A percentile compares a stretch with the other conserved stretches of the same genome.
Evolutionary conservation across 176 grass and related monocot species (phyloP).

Genomic region (Cymbopogon citratus): DNA sequence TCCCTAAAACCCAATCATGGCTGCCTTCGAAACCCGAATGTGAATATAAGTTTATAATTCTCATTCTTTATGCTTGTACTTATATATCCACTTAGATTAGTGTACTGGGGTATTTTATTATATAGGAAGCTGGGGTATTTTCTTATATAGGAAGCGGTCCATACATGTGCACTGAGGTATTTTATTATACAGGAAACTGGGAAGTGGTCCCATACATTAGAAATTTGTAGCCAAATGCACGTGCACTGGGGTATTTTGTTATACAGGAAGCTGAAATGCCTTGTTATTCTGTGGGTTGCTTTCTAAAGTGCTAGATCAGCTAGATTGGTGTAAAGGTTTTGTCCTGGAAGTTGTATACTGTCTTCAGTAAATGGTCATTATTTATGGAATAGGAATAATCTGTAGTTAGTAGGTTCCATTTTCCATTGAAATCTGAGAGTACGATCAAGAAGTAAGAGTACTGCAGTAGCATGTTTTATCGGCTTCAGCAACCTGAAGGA

Average conservation of each 20-base stretch:
- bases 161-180: no score
- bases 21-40: neutral
- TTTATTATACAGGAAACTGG: no score
- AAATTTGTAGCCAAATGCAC: neutral
- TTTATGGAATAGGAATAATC: neutral
- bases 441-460: slow-evolving; percentile 4
- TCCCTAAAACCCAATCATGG: neutral
- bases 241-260: neutral
- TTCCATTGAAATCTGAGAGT: neutral
- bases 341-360: neutral
- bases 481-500: neutral
- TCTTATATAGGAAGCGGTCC: no score
- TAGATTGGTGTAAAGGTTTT: neutral
- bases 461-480: neutral
- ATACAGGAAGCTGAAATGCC: neutral
- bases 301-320: neutral
- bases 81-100: no score
- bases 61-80: neutral
- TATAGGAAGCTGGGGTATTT: no score
- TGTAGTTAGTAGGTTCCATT: neutral
- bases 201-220: no score
- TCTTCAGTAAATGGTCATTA: neutral
- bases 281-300: neutral
- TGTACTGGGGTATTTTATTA: no score
- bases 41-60: neutral